Percentiles rank a stretch among this genome's conserved stretches.
Evolutionary conservation across 1,139 yeast genomes (phyloP).

Genomic region (Saccharomycopsis phalli): DNA sequence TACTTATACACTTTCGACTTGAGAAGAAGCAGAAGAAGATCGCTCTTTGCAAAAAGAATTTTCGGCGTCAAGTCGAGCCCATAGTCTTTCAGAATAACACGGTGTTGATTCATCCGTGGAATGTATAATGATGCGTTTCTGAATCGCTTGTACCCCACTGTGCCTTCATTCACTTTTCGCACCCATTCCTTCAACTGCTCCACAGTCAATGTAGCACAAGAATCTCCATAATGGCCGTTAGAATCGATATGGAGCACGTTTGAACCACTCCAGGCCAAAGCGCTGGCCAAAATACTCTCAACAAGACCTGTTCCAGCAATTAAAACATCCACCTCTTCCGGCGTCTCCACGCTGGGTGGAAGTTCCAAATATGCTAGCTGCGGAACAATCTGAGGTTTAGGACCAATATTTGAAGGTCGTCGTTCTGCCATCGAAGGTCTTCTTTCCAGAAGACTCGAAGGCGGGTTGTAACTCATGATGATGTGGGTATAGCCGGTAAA

Average conservation of each 20-base stretch:
- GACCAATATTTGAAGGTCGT: conserved; percentile 32
- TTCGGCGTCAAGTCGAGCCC: conserved; percentile 88
- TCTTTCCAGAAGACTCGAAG: conserved; percentile 25
- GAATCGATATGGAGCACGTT: conserved; percentile 82
- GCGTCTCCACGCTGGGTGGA: conserved; percentile 42
- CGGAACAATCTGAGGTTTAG: conserved; percentile 74
- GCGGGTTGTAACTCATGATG: conserved; percentile 10
- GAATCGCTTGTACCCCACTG: conserved; percentile 36
- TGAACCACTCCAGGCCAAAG: conserved; percentile 94
- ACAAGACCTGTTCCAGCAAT: conserved; percentile 89
- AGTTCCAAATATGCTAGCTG: conserved; percentile 70
- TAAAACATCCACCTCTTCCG: conserved; percentile 75
- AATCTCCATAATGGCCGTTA: conserved; percentile 80
- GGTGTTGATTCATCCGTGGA: conserved; percentile 42
- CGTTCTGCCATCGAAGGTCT: conserved; percentile 69
- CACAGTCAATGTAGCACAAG: conserved; percentile 73
- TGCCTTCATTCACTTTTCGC: conserved; percentile 36
- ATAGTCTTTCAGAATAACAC: conserved; percentile 58
- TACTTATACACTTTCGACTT: conserved; percentile 85
- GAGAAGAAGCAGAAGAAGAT: conserved; percentile 65
- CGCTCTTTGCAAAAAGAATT: conserved; percentile 80
- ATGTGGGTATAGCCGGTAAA: no score
- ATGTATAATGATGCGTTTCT: conserved; percentile 64
- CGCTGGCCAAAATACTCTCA: conserved; percentile 86
- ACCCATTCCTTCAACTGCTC: conserved; percentile 85